Percentiles rank a stretch among this genome's conserved stretches.
Evolutionary conservation across 352 stramenopile genomes (phyloP).

Genomic region (Globisporangium spinosum): DNA sequence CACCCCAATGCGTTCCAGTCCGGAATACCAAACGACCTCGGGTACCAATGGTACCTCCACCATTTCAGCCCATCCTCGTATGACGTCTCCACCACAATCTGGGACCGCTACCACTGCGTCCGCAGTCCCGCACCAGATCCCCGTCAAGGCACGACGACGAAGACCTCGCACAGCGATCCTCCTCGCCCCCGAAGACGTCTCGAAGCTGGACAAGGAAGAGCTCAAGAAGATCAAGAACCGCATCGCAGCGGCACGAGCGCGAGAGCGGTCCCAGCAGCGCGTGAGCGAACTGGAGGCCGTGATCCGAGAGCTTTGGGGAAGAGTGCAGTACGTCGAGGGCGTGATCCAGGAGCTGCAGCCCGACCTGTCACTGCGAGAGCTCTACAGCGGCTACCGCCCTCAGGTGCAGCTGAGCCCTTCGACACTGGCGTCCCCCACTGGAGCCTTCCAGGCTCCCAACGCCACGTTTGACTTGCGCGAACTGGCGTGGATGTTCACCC

Average conservation of each 20-base stretch:
- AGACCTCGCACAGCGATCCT: slow-evolving; percentile 50
- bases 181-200: slow-evolving; percentile 36
- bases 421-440: slow-evolving; percentile 11
- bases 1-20: background rate
- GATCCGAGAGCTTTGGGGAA: slow-evolving; percentile 48
- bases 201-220: slow-evolving; percentile 39
- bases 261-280: slow-evolving; percentile 49
- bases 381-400: slow-evolving; percentile 47
- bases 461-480: slow-evolving; percentile 19
- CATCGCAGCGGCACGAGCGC: slow-evolving; percentile 53
- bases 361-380: slow-evolving; percentile 28
- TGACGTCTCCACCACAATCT: background rate
- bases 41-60: background rate
- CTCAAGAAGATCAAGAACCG: slow-evolving; percentile 72
- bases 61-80: background rate
- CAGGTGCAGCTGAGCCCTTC: slow-evolving; percentile 24
- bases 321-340: slow-evolving; percentile 56
- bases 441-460: slow-evolving; percentile 15
- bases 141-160: slow-evolving; percentile 20
- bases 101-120: background rate
- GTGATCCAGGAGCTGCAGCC: slow-evolving; percentile 37
- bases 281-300: slow-evolving; percentile 45
- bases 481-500: slow-evolving; percentile 17
- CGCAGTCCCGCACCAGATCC: background rate
- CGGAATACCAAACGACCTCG: background rate